Percentiles rank a stretch among this genome's conserved stretches.
phyloP scores from a whole-genome alignment of 805 yeast genomes.

The Candida cerambycidarum region DNA sequence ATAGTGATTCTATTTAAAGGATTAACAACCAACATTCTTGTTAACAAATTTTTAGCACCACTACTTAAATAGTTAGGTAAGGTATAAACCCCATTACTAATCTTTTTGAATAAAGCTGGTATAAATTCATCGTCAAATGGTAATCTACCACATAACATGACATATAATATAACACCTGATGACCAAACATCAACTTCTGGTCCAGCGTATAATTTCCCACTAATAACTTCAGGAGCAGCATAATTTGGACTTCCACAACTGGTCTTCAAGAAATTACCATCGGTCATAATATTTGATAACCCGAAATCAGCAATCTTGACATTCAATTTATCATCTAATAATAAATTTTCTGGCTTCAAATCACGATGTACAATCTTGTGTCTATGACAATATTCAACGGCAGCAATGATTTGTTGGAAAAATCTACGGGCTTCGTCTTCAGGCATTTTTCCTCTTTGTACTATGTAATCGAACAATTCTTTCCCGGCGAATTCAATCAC shows the following conservation, averaged over 20 bases:
- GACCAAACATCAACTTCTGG: constrained; percentile 99
- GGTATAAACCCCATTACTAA: constrained; percentile 88
- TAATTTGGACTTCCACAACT: constrained; percentile 96
- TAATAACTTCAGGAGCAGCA: constrained; percentile 96
- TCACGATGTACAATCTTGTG: constrained; percentile 97
- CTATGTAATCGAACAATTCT: constrained; percentile 92
- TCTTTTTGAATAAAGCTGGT: constrained; percentile 90
- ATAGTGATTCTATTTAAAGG: constrained; percentile 93
- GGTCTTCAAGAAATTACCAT: constrained; percentile 92
- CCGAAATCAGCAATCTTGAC: constrained; percentile 98
- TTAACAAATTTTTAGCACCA: constrained; percentile 81
- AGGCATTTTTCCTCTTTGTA: constrained; percentile 88
- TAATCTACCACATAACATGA: constrained; percentile 91
- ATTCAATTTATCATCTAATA: constrained; percentile 84
- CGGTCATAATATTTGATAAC: constrained; percentile 92
- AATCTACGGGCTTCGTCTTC: constrained; percentile 91
- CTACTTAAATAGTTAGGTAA: constrained; percentile 81
- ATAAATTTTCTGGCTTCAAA: constrained; percentile 90
- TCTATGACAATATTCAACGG: constrained; percentile 94
- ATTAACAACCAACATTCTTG: constrained; percentile 90
- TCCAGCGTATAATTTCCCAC: constrained; percentile 93
- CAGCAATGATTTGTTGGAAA: constrained; percentile 94
- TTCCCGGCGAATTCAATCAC: constrained; percentile 97
- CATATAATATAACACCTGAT: constrained; percentile 91
- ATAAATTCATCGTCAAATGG: constrained; percentile 97